A percentile compares a stretch with the other conserved stretches of the same genome.
Conservation (phyloP, 371 early-diverging fungal genomes). For the Mortierella sp. region DNA sequence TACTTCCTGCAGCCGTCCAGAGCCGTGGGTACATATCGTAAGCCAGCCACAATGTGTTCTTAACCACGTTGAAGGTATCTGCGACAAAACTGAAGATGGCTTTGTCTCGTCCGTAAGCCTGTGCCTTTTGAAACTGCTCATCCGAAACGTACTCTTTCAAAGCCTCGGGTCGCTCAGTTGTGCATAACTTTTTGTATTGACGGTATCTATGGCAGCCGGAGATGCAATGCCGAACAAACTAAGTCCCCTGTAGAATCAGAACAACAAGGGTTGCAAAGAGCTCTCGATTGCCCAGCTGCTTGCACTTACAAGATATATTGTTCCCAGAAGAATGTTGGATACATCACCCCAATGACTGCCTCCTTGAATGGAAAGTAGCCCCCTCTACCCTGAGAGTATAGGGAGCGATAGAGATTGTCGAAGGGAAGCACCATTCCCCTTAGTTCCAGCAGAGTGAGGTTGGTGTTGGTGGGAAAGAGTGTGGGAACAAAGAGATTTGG, state of each 20-base stretch:
- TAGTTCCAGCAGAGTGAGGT: not conserved
- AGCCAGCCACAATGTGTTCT: conserved; percentile 72
- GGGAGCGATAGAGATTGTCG: not conserved
- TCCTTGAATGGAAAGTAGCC: conserved; percentile 75
- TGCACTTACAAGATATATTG: conserved; percentile 79
- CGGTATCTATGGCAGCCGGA: conserved; percentile 64
- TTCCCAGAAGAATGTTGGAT: conserved; percentile 74
- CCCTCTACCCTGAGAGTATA: not conserved
- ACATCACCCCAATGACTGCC: conserved; percentile 77
- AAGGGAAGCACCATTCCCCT: not conserved
- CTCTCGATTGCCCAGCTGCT: too few relatives aligned
- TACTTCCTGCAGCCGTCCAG: conserved; percentile 77
- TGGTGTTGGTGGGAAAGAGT: not conserved
- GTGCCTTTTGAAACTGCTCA: conserved; percentile 86
- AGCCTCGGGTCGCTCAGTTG: conserved; percentile 72
- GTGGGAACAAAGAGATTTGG: not conserved
- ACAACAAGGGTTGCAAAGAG: too few relatives aligned
- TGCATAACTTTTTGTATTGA: conserved; percentile 79
- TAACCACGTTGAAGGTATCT: conserved; percentile 67
- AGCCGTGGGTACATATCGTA: conserved; percentile 81
- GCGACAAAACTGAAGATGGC: conserved; percentile 82
- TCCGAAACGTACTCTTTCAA: conserved; percentile 74
- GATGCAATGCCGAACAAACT: too few relatives aligned
- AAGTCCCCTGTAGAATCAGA: too few relatives aligned
- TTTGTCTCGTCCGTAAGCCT: conserved; percentile 90